Evolutionary conservation across 371 early-diverging fungal genomes (phyloP).

Genomic region (Mucor ambiguus): DNA sequence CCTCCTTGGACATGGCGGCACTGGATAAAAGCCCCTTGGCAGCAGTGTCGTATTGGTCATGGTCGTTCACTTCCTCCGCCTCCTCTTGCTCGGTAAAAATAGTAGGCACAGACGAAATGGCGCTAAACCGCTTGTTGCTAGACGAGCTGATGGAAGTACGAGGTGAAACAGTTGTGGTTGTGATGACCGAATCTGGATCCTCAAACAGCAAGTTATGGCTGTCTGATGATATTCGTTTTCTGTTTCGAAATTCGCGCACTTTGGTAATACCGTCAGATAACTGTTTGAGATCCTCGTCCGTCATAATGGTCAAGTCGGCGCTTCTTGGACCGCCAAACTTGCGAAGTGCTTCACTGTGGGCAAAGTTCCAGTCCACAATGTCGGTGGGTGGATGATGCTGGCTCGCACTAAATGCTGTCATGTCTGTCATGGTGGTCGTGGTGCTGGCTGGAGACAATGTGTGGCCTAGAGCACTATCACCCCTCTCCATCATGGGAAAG

Average conservation of each 20-base stretch:
- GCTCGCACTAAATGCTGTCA: neutral
- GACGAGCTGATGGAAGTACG: constrained; percentile 29
- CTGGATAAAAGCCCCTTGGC: neutral
- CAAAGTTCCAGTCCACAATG: constrained; percentile 80
- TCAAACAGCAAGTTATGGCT: constrained; percentile 37
- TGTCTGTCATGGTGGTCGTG: neutral
- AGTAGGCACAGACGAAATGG: constrained; percentile 13
- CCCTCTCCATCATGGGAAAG: constrained; percentile 16
- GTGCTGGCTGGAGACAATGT: neutral
- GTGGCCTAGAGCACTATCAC: neutral
- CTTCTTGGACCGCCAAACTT: constrained; percentile 47
- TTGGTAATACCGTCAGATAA: constrained; percentile 56
- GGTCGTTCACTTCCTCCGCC: too few relatives aligned
- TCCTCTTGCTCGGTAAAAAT: constrained; percentile 13
- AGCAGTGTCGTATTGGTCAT: neutral
- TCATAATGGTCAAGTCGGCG: constrained; percentile 40
- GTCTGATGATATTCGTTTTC: constrained; percentile 47
- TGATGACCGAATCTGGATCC: constrained; percentile 11
- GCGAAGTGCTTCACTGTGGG: constrained; percentile 66
- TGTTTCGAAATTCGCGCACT: constrained; percentile 46
- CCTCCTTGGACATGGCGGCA: constrained; percentile 13
- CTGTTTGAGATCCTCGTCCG: constrained; percentile 57
- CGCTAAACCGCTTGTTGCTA: constrained; percentile 21
- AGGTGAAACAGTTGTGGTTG: constrained; percentile 18
- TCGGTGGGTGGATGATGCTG: constrained; percentile 45